Evolutionary conservation across 176 grass and related monocot genomes (phyloP), one percentile per base, ranked within the genome.

Genomic region (Urochloa ruziziensis): DNA sequence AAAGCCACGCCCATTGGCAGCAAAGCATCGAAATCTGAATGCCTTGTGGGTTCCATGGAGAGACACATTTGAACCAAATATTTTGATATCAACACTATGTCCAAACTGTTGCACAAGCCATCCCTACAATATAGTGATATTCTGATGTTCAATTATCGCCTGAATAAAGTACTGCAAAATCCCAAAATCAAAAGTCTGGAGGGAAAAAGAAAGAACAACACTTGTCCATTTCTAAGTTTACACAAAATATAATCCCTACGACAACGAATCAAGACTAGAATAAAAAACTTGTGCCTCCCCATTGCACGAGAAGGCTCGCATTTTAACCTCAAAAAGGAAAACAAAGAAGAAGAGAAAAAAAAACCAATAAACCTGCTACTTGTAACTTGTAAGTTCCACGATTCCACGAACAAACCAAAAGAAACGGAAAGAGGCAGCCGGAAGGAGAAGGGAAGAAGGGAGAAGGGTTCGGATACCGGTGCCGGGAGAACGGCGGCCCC

Each of bases 1-100:
- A 40, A 84, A 89, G 34, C 75, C 75, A 67, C 67, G 36, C n/a
- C 76, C 82, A 24, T 54, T 7, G 19, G 75, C 73, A 49, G 87
- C 87, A 49, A 80, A 80, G 24, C 82, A 89, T 35, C 24, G 39
- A 52, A 89, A 84, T 37, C 4, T 51, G 49, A 74, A 48, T 17
- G n/a, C n/a, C 37, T 49, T 80, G 11, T 67, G 59, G 32, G 70
- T 80, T 39, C 39, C 21, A 49, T 73, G 28, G 40, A 51, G 64
- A 71, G 69, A 16, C 37, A 80, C 67, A 30, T 67, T 80, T 17
- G 79, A 48, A 40, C 62, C 6, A 52, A 82, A 87, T 39, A 7
- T 60, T 39, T 74, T 78, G 49, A 67, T 7, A 47, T 18, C 12
- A 60, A 19, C 23, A 61, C 51, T 46, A 2, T 47, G n/a, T 49